Percentiles rank a stretch among this genome's conserved stretches.
These are phyloP conservation scores for Amyloporia xantha DNA, from an alignment of 768 basidiomycete genomes.

Conservation along the genomic window DNA sequence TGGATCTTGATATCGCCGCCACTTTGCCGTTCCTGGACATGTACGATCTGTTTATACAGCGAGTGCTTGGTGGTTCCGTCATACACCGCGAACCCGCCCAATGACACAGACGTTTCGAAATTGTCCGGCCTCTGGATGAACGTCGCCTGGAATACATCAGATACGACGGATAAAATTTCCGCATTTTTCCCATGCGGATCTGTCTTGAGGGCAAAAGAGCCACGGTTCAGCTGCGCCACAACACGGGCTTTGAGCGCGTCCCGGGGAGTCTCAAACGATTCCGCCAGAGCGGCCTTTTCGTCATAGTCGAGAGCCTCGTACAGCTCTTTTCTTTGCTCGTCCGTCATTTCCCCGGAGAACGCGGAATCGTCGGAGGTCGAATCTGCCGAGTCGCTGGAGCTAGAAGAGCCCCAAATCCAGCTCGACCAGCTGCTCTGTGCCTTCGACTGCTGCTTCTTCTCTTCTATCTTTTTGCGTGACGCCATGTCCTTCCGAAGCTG, in stretches of 20 bases:
- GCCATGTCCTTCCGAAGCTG: conserved; percentile 81
- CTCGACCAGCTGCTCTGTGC: conserved; percentile 50
- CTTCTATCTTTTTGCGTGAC: conserved; percentile 54
- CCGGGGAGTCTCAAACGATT: conserved; percentile 62
- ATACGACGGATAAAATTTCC: conserved; percentile 83
- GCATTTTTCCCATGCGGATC: conserved; percentile 57
- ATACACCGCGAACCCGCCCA: conserved; percentile 81
- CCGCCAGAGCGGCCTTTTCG: conserved; percentile 69
- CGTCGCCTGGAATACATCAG: conserved; percentile 80
- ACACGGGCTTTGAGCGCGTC: conserved; percentile 78
- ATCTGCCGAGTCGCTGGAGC: conserved; percentile 33
- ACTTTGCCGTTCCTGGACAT: conserved; percentile 49
- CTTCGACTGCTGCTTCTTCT: conserved; percentile 50
- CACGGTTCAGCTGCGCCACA: conserved; percentile 73
- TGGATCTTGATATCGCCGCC: conserved; percentile 15
- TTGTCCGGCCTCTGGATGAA: conserved; percentile 82
- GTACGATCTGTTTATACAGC: conserved; percentile 86
- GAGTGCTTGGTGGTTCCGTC: conserved; percentile 84
- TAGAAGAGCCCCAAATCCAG: conserved; percentile 84
- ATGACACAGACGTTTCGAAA: conserved; percentile 76
- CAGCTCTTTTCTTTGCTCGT: conserved; percentile 83
- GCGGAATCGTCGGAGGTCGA: conserved; percentile 42
- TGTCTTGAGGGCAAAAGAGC: conserved; percentile 76
- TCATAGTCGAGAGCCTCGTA: conserved; percentile 91
- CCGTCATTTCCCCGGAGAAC: conserved; percentile 71